phyloP scores from a whole-genome alignment of 2,329 filamentous ascomycete species.

The Ramichloridium luteum region DNA sequence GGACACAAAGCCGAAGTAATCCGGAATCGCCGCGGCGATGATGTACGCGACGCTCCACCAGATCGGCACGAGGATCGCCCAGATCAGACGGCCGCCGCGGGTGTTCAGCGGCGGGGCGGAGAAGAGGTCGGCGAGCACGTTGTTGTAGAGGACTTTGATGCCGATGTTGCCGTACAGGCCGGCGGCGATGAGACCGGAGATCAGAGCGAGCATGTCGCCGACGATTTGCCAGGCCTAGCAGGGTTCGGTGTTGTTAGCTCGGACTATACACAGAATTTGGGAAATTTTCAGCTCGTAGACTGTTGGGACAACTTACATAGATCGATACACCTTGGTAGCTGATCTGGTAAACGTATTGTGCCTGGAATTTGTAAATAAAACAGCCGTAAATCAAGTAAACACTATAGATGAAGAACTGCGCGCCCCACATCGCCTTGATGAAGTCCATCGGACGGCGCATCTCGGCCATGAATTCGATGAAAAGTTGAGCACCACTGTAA shows the following conservation, averaged over 20 bases:
- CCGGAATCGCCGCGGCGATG: slow-evolving; percentile 42
- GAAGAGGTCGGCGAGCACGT: slow-evolving; percentile 42
- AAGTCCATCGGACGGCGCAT: slow-evolving; percentile 39
- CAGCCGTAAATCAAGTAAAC: slow-evolving; percentile 38
- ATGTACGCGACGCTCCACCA: slow-evolving; percentile 48
- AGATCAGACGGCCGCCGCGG: slow-evolving; percentile 40
- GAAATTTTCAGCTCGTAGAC: too few relatives aligned
- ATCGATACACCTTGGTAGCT: slow-evolving; percentile 30
- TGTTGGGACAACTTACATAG: too few relatives aligned
- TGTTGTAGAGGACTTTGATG: slow-evolving; percentile 41
- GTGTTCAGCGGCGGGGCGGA: slow-evolving; percentile 38
- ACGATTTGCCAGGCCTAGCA: slow-evolving; percentile 29
- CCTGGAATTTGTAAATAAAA: slow-evolving; percentile 37
- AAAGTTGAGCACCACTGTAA: slow-evolving; percentile 47
- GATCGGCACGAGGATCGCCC: slow-evolving; percentile 39
- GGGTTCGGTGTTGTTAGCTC: too few relatives aligned
- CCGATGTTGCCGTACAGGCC: slow-evolving; percentile 34
- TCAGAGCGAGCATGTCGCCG: slow-evolving; percentile 29
- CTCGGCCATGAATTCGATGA: slow-evolving; percentile 46
- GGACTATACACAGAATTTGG: too few relatives aligned
- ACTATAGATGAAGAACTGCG: slow-evolving; percentile 38
- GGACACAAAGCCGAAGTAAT: slow-evolving; percentile 26
- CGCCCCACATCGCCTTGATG: slow-evolving; percentile 35
- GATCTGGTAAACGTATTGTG: slow-evolving; percentile 34
- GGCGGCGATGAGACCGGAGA: slow-evolving; percentile 29